Evolutionary conservation across 1,284 basidiomycete species (phyloP), one percentile per base, ranked within the genome.

Genomic region (Xerocomus amazonicus): DNA sequence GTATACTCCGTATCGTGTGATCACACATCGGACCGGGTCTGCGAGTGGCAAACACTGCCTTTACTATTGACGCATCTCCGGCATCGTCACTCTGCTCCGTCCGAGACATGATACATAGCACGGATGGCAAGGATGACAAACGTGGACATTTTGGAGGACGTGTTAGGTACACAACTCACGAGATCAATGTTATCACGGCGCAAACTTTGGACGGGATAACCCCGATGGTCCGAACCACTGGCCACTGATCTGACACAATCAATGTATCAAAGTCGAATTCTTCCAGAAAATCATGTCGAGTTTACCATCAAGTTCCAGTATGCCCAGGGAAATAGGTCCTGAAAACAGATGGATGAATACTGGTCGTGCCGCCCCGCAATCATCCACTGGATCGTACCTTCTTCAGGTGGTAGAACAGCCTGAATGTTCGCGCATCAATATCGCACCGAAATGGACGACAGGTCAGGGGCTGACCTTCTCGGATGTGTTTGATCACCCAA

Each of bases 351-450:
- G 14, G 6, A 33, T 35, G 9, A 37, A 9, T 6, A 47, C 19
- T 38, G 26, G 28, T 28, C 36, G 13, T 29, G 32, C 17, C 3
- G 6, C 19, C 19, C 19, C 19, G 14, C 29, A 31, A 16, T 45
- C 7, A 40, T 43, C 17, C 10, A 42, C 19, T n/a, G 14, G 17
- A n/a, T 45, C 62, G n/a, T 47, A 81, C 87, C 77, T 88, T 97
- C 72, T 96, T 97, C 53, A 99, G 70, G 70, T 96, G 83, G 73
- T 95, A 98, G 78, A 91, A 97, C 2, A 84, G 60, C 50, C 85
- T 87, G 59, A 9, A 54, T 45, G 46, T 29, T 17, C 29, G 29
- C n/a, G 14, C 26, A 33, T 56, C 31, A 50, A 50, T 33, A 41
- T 45, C 43, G 47, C 50, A 14, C 41, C 14, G 17, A 48, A 23